Conservation (phyloP, 345 rosid genomes). For the Rhizophora apiculata region DNA sequence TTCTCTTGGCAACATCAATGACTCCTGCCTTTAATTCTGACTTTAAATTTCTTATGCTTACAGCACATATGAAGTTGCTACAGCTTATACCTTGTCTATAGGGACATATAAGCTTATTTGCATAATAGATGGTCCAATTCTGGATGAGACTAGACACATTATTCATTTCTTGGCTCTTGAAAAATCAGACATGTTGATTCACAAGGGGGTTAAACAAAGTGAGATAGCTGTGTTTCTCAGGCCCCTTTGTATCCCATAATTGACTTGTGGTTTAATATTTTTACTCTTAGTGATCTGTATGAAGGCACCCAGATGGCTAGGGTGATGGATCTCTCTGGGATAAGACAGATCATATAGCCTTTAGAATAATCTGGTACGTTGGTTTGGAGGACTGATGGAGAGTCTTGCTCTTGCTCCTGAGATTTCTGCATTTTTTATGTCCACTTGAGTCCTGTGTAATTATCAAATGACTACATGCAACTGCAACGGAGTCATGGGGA, state of each 20-base stretch:
- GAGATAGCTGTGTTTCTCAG: constrained; percentile 52
- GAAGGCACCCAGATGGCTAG: constrained; percentile 86
- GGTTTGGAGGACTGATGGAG: constrained; percentile 66
- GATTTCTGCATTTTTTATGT: background rate
- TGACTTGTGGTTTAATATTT: constrained; percentile 19
- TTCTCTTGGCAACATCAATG: background rate
- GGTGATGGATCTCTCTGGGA: constrained; percentile 67
- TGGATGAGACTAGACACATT: constrained; percentile 75
- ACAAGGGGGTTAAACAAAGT: constrained; percentile 79
- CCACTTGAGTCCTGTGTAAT: background rate
- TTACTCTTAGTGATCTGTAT: constrained; percentile 60
- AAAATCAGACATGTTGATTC: constrained; percentile 81
- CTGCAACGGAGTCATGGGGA: background rate
- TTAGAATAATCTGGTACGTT: constrained; percentile 68
- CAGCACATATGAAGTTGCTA: constrained; percentile 98
- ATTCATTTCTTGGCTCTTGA: constrained; percentile 80
- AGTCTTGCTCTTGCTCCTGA: constrained; percentile 39
- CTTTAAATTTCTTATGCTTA: constrained; percentile 17
- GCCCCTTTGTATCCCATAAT: constrained; percentile 1
- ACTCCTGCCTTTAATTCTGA: constrained; percentile 3
- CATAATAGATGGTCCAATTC: constrained; percentile 84
- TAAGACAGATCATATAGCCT: constrained; percentile 66
- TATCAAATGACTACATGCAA: background rate
- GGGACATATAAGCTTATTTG: constrained; percentile 95
- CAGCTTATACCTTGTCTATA: constrained; percentile 93